Evolutionary conservation across 2,329 filamentous ascomycete genomes (phyloP), one percentile per base, ranked within the genome.

Genomic region (Cladophialophora immunda): DNA sequence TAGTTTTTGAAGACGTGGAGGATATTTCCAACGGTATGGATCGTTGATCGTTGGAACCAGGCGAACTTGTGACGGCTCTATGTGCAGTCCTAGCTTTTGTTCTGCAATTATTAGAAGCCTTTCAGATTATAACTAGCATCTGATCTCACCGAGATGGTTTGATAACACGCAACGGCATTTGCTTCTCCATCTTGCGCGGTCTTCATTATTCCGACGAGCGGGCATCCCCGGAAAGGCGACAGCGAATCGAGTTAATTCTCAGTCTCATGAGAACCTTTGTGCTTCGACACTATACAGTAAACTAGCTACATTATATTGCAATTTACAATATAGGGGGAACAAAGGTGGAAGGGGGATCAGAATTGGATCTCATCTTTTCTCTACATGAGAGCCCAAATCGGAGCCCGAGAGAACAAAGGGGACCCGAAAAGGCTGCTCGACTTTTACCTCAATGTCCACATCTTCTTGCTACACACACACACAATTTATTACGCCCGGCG

Each of bases 401-500:
- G 36, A 38, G 36, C 9, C 36, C 36, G n/a, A 15, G 36, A 11
- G 36, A 15, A 38, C 36, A 38, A 38, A 38, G 4, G 36, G 2
- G 15, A 15, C 36, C 5, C 36, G n/a, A 38, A 17, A 38, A 38
- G 36, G 36, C 36, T 38, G 36, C 36, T 15, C 15, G 36, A 38
- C n/a, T 17, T 17, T 38, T 4, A 38, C 9, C 36, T 4, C 9
- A 38, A 38, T 38, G n/a, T n/a, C n/a, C n/a, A n/a, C n/a, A n/a
- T n/a, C n/a, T n/a, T n/a, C n/a, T n/a, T n/a, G n/a, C n/a, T n/a
- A 62, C 61, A 64, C 61, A 61, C 50, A 61, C 50, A 61, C 50
- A 61, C 52, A 65, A 65, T 61, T 61, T 61, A 65, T 60, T 61
- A 65, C 63, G 45, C 56, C 63, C 63, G 54, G 62, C 62, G 54